Evolutionary conservation across 2,329 filamentous ascomycete genomes (phyloP).

Genomic region (Paecilomyces niveus): DNA sequence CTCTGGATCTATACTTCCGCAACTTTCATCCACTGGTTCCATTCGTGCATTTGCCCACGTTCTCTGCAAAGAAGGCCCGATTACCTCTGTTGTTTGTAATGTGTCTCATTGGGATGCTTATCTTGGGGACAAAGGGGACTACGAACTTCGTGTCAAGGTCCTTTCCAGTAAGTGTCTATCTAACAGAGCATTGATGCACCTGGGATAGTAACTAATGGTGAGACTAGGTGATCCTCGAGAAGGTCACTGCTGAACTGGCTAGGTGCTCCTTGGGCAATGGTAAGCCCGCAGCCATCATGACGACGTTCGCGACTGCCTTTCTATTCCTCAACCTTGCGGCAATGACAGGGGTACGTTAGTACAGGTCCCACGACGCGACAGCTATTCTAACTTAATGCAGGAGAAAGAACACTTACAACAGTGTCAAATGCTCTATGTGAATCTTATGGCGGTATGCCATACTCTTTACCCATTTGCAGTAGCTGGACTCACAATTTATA

Average conservation of each 20-base stretch:
- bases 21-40: constrained; percentile 48
- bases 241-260: constrained; percentile 36
- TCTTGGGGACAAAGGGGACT: constrained; percentile 46
- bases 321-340: constrained; percentile 45
- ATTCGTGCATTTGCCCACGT: constrained; percentile 48
- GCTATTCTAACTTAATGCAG: constrained; percentile 12
- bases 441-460: constrained; percentile 36
- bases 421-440: constrained; percentile 45
- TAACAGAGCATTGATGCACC: constrained; percentile 5
- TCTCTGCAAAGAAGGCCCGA: constrained; percentile 43
- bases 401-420: constrained; percentile 41
- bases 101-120: constrained; percentile 47
- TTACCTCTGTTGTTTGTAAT: constrained; percentile 44
- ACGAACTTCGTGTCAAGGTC: constrained; percentile 43
- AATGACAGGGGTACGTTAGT: constrained; percentile 34
- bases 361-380: not conserved
- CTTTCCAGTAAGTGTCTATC: constrained; percentile 29
- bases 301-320: constrained; percentile 41
- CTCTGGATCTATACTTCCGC: constrained; percentile 48
- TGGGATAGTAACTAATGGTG: not conserved
- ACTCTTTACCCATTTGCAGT: not conserved
- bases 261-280: constrained; percentile 34
- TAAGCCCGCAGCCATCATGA: constrained; percentile 36
- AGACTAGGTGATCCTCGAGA: constrained; percentile 25
- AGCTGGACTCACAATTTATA: constrained; percentile 5